Percentiles rank a stretch among this genome's conserved stretches.
Evolutionary conservation across 164 flowering plant species (phyloP).

Genomic region (Euptelea pleiosperma): DNA sequence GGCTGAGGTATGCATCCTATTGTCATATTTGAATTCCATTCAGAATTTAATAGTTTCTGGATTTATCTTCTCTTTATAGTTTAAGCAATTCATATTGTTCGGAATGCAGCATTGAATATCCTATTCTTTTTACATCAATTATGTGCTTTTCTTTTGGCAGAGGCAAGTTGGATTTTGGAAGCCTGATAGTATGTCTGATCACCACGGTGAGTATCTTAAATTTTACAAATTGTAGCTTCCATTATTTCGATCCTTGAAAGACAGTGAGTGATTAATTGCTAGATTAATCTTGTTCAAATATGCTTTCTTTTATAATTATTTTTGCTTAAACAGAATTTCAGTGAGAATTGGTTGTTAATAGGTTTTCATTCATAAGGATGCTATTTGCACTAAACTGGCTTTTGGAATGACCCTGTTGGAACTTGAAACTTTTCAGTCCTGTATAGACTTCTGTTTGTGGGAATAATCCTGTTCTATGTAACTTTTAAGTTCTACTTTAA

Average conservation of each 20-base stretch:
- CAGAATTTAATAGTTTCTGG: neutral
- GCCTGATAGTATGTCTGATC: conserved; percentile 31
- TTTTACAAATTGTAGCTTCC: neutral
- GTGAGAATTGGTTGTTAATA: no score
- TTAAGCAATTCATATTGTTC: neutral
- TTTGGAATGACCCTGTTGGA: no score
- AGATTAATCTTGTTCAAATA: neutral
- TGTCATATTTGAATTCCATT: neutral
- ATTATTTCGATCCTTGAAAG: neutral
- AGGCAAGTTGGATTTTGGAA: conserved; percentile 63
- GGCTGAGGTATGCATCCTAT: conserved; percentile 36
- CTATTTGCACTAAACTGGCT: no score
- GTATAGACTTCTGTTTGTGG: no score
- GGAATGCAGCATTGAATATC: neutral
- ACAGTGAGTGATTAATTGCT: neutral
- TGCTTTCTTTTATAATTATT: neutral
- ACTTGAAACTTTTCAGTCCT: no score
- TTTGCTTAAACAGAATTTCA: no score
- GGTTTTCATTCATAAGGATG: neutral
- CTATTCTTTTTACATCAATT: conserved; percentile 7
- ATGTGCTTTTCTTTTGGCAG: conserved; percentile 29
- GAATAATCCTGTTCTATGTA: no score
- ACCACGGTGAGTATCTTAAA: conserved; percentile 36
- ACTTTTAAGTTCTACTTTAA: no score
- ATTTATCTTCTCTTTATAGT: neutral